A percentile compares a stretch with the other conserved stretches of the same genome.
Conservation (phyloP, 2,329 filamentous ascomycete genomes). For the Karstenula rhodostoma region DNA sequence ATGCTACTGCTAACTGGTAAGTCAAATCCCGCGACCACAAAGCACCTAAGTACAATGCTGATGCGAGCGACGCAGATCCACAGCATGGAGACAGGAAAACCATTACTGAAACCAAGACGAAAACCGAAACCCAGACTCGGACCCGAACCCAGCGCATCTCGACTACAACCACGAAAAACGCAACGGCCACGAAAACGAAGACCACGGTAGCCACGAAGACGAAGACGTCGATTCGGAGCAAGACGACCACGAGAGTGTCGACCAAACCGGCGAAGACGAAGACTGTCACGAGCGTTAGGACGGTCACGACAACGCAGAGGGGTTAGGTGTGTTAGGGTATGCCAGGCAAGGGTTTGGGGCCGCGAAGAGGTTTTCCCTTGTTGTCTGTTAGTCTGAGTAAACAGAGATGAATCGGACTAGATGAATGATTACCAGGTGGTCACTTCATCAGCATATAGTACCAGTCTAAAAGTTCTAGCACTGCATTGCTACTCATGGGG, state of each 20-base stretch:
- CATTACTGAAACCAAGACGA: not conserved
- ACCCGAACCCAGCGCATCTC: not conserved
- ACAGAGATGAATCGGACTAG: not conserved
- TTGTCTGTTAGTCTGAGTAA: not conserved
- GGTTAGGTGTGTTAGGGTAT: not conserved
- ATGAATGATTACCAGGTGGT: not conserved
- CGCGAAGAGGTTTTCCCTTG: constrained; percentile 10
- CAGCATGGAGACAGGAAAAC: not conserved
- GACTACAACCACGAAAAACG: not conserved
- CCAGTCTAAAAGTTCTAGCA: not conserved
- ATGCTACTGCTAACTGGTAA: not conserved
- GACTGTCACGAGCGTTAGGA: not conserved
- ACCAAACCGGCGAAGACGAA: not conserved
- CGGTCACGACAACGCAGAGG: not conserved
- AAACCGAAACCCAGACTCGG: not conserved
- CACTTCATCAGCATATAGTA: not conserved
- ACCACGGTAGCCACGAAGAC: not conserved
- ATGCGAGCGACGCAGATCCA: not conserved
- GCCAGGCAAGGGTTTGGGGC: constrained; percentile 3
- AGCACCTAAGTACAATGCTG: not conserved
- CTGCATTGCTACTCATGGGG: too few species aligned
- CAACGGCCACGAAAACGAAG: not conserved
- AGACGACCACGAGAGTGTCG: not conserved
- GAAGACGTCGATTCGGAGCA: not conserved
- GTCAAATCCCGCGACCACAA: not conserved